Evolutionary conservation across 768 basidiomycete genomes (phyloP).

Genomic region (Naganishia kalamii): DNA sequence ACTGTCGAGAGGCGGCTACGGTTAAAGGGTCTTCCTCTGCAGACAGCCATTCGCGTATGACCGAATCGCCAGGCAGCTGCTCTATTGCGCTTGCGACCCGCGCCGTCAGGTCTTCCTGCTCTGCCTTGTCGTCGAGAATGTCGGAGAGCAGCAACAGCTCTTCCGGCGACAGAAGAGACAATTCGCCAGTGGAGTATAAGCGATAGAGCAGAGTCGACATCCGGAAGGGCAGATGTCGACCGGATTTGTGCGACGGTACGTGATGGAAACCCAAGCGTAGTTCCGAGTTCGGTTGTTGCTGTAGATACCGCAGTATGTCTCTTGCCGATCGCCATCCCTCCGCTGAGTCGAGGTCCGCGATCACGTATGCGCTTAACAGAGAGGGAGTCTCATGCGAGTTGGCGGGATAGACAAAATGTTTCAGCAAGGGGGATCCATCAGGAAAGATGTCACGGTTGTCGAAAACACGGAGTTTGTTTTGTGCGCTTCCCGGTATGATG

Average conservation of each 20-base stretch:
- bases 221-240: constrained; percentile 49
- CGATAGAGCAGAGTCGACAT: constrained; percentile 41
- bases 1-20: constrained; percentile 30
- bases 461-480: constrained; percentile 6
- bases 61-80: not conserved
- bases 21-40: not conserved
- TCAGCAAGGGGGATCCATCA: constrained; percentile 34
- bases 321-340: constrained; percentile 53
- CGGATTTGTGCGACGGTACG: constrained; percentile 53
- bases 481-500: constrained; percentile 54
- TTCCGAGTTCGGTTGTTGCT: constrained; percentile 26
- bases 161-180: constrained; percentile 25
- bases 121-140: constrained; percentile 4
- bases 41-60: not conserved
- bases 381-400: constrained; percentile 22
- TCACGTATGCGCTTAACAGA: constrained; percentile 53
- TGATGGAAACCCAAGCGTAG: constrained; percentile 69
- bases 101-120: not conserved
- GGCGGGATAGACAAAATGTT: constrained; percentile 59
- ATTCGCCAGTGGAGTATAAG: constrained; percentile 26
- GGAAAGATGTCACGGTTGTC: constrained; percentile 6
- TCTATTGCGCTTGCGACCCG: not conserved
- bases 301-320: not conserved
- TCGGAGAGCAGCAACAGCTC: constrained; percentile 36
- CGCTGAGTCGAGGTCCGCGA: constrained; percentile 69